Conservation (phyloP, 73 alveolate species). For the Breviolum minutum region DNA sequence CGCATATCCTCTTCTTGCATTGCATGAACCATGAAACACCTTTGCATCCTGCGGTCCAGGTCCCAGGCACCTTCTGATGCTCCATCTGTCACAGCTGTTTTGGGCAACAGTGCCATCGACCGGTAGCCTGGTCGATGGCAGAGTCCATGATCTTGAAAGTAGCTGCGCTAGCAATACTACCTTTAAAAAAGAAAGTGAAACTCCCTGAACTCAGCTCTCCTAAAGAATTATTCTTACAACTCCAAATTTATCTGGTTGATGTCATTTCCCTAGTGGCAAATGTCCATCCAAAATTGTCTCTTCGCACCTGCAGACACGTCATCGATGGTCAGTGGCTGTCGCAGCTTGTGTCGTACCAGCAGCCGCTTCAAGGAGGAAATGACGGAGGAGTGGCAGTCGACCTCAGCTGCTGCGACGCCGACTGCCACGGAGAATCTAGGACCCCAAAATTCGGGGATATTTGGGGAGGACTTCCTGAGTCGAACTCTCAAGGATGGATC, state of each 20-base stretch:
- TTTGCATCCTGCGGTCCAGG: too few relatives aligned
- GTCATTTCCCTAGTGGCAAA: background rate
- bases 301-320: constrained; percentile 29
- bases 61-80: background rate
- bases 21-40: background rate
- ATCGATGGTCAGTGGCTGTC: constrained; percentile 83
- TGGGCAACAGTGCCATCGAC: constrained; percentile 44
- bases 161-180: too few relatives aligned
- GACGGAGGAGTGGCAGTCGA: constrained; percentile 59
- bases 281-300: background rate
- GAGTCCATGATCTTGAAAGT: too few relatives aligned
- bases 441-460: too few relatives aligned
- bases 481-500: background rate
- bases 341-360: constrained; percentile 75
- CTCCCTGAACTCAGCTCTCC: background rate
- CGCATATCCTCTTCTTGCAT: background rate
- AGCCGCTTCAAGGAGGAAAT: constrained; percentile 54
- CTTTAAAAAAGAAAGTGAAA: too few relatives aligned
- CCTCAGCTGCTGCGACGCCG: constrained; percentile 7
- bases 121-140: constrained; percentile 37
- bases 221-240: background rate
- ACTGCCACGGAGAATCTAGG: too few relatives aligned
- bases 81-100: background rate
- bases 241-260: background rate
- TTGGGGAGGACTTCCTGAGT: too few relatives aligned